A percentile compares a stretch with the other conserved stretches of the same genome.
These are phyloP conservation scores for Fraxinus platypoda DNA, from an alignment of 305 asterid species.

Conservation along the genomic window DNA sequence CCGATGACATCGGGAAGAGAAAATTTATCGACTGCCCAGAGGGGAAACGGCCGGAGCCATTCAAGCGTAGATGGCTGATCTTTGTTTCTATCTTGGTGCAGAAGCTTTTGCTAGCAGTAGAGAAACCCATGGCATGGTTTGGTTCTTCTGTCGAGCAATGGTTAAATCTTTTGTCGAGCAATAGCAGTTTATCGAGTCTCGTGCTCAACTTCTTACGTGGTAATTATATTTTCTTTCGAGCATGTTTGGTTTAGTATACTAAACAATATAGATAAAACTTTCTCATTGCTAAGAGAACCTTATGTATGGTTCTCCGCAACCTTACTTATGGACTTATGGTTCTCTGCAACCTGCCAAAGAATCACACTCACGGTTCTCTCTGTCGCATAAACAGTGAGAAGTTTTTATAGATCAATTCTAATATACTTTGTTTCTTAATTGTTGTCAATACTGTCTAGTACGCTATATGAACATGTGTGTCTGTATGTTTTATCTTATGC, in stretches of 20 bases:
- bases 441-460: too few relatives aligned
- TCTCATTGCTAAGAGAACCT: too few relatives aligned
- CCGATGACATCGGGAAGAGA: constrained; percentile 30
- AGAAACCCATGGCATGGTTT: constrained; percentile 33
- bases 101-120: constrained; percentile 29
- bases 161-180: constrained; percentile 41
- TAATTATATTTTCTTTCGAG: not conserved
- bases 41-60: constrained; percentile 26
- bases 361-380: not conserved
- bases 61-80: constrained; percentile 44
- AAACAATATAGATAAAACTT: not conserved
- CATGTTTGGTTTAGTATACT: not conserved
- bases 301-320: too few relatives aligned
- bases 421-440: too few relatives aligned
- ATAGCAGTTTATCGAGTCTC: constrained; percentile 38
- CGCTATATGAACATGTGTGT: too few relatives aligned
- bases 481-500: too few relatives aligned
- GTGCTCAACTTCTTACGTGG: constrained; percentile 37
- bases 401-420: too few relatives aligned
- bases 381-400: not conserved
- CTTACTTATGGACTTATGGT: too few relatives aligned
- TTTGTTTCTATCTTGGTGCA: constrained; percentile 37
- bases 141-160: constrained; percentile 50
- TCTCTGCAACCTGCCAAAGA: too few relatives aligned
- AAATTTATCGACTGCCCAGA: constrained; percentile 41